phyloP scores from a whole-genome alignment of 176 grass and related monocot genomes.

The Zoysia japonica region DNA sequence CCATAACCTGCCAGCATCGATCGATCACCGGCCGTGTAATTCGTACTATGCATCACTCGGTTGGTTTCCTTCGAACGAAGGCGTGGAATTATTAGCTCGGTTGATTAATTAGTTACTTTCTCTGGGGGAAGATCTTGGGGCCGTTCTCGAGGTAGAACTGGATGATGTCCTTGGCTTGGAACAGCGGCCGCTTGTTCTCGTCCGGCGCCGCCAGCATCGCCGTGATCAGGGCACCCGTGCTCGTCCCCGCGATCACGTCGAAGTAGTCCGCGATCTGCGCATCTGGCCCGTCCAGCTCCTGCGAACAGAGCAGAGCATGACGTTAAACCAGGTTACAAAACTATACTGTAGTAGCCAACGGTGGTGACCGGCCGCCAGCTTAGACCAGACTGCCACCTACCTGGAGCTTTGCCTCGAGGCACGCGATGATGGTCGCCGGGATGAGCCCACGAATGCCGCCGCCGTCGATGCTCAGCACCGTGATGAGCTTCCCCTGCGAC shows the following conservation, averaged over 20 bases:
- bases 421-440: slow-evolving; percentile 34
- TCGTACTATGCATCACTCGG: neutral
- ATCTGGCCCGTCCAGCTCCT: slow-evolving; percentile 19
- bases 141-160: slow-evolving; percentile 37
- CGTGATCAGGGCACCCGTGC: slow-evolving; percentile 41
- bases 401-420: slow-evolving; percentile 1
- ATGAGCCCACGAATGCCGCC: slow-evolving; percentile 57
- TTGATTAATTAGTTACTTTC: slow-evolving; percentile 1
- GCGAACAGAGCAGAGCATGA: neutral
- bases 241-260: slow-evolving; percentile 36
- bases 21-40: neutral
- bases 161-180: slow-evolving; percentile 32
- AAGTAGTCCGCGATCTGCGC: slow-evolving; percentile 43
- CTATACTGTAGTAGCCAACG: neutral
- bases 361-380: no score
- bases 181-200: slow-evolving; percentile 29
- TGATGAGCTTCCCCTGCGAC: slow-evolving; percentile 33
- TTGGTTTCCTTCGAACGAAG: no score
- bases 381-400: neutral
- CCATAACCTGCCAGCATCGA: slow-evolving; percentile 26
- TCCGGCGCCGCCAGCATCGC: slow-evolving; percentile 38
- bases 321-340: neutral
- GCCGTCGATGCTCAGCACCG: slow-evolving; percentile 56
- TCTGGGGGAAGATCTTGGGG: slow-evolving; percentile 37
- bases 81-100: no score